These are phyloP conservation scores for Huntiella moniliformis DNA, from an alignment of 2,329 filamentous ascomycete genomes.

Conservation along the genomic window DNA sequence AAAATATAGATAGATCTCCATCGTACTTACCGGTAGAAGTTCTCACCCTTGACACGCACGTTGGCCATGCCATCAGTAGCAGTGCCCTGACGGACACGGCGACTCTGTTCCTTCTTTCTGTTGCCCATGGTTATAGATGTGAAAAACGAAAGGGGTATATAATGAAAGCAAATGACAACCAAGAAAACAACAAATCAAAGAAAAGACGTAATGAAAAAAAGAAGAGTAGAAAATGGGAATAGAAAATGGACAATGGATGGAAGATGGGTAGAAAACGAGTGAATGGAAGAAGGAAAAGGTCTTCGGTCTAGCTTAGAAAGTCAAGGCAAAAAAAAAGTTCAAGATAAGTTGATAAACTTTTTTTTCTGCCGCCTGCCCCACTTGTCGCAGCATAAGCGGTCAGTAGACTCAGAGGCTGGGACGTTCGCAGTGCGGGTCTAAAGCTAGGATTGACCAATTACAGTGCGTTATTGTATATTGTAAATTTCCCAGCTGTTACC, in stretches of 20 bases:
- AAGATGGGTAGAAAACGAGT: neutral
- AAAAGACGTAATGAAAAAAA: neutral
- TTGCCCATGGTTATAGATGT: conserved; percentile 46
- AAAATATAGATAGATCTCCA: neutral
- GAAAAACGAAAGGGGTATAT: conserved; percentile 9
- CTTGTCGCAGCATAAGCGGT: conserved; percentile 9
- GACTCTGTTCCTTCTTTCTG: conserved; percentile 74
- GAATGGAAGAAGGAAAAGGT: neutral
- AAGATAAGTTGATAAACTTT: conserved; percentile 12
- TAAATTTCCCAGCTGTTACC: neutral
- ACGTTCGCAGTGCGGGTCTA: neutral
- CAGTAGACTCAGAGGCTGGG: neutral
- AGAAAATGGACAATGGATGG: neutral
- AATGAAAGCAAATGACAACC: conserved; percentile 13
- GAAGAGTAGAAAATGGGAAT: neutral
- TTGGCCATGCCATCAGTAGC: conserved; percentile 74
- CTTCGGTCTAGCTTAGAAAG: neutral
- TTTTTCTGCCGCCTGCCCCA: conserved; percentile 17
- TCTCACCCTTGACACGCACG: conserved; percentile 87
- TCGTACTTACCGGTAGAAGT: conserved; percentile 68
- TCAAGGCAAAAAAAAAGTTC: neutral
- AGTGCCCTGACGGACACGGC: conserved; percentile 73
- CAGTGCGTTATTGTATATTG: neutral
- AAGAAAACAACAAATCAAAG: neutral
- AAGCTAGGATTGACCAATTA: conserved; percentile 3